phyloP scores from a whole-genome alignment of 352 stramenopile species.

The Phytopythium chamaehyphon region DNA sequence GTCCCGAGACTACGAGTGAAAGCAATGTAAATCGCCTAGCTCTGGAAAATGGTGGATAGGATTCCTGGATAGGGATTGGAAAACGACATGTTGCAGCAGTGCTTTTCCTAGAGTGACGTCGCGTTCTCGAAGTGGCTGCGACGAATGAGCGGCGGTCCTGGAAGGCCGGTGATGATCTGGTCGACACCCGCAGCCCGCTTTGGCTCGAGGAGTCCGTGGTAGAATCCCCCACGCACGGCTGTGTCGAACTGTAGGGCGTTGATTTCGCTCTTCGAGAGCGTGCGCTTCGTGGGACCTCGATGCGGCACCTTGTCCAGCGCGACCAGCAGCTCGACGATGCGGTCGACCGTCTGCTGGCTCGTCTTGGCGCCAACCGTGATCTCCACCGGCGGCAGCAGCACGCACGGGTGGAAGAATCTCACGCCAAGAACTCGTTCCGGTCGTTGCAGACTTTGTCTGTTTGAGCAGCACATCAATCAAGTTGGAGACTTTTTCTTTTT shows the following conservation, averaged over 20 bases:
- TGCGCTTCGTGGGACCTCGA: constrained; percentile 51
- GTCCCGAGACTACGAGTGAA: too few species aligned
- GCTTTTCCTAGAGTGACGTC: constrained; percentile 24
- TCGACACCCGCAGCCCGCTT: constrained; percentile 27
- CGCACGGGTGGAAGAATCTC: constrained; percentile 69
- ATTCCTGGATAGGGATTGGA: neutral
- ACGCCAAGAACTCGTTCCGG: constrained; percentile 57
- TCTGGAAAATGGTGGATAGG: neutral
- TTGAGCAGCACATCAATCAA: constrained; percentile 4
- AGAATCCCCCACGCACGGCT: constrained; percentile 49
- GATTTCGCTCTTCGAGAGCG: constrained; percentile 49
- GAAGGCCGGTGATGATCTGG: constrained; percentile 38
- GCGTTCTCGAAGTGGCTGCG: constrained; percentile 22
- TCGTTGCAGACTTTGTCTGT: constrained; percentile 23
- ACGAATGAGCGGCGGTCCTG: constrained; percentile 33
- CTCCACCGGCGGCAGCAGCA: constrained; percentile 62
- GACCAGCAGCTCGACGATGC: constrained; percentile 41
- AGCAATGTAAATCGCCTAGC: too few species aligned
- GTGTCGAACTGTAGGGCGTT: constrained; percentile 66
- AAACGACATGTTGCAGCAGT: neutral
- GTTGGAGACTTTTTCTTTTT: neutral
- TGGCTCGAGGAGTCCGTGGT: constrained; percentile 54
- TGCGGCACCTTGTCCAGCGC: constrained; percentile 58
- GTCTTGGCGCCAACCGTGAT: constrained; percentile 40
- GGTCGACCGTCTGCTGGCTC: constrained; percentile 30